Conservation (phyloP, 345 rosid genomes). For the Gossypium sturtianum region DNA sequence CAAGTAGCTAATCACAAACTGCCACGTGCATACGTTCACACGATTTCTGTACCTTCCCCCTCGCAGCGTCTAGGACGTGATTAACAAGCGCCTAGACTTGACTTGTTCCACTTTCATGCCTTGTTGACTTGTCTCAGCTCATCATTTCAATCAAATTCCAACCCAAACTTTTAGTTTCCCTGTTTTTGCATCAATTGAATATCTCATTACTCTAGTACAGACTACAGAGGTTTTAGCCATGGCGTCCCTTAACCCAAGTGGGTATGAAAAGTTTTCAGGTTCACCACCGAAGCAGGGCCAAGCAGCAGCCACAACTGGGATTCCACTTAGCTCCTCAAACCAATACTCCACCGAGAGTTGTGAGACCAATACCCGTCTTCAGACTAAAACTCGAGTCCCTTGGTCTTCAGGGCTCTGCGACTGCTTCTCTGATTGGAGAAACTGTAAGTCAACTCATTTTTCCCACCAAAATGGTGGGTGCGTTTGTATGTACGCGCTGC, state of each 20-base stretch:
- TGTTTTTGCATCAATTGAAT: neutral
- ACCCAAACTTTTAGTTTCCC: neutral
- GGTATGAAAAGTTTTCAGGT: neutral
- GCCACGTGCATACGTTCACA: neutral
- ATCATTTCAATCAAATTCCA: neutral
- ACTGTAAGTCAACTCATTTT: neutral
- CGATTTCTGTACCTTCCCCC: neutral
- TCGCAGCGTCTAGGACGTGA: neutral
- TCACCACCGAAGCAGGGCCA: neutral
- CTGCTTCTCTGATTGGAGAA: slow-evolving; percentile 17
- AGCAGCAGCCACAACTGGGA: neutral
- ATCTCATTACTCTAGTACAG: neutral
- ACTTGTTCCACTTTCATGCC: neutral
- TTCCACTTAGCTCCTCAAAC: slow-evolving; percentile 10
- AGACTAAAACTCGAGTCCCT: slow-evolving; percentile 6
- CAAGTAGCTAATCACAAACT: neutral
- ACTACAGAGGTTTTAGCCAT: neutral
- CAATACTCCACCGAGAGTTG: neutral
- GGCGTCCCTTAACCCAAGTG: neutral
- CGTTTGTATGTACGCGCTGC: neutral
- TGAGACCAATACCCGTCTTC: neutral
- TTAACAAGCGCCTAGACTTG: neutral
- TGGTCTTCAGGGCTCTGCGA: slow-evolving; percentile 15
- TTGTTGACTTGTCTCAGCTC: neutral
- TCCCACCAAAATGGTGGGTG: neutral